Evolutionary conservation across 164 flowering plant species (phyloP).

Genomic region (Warburgia ugandensis): DNA sequence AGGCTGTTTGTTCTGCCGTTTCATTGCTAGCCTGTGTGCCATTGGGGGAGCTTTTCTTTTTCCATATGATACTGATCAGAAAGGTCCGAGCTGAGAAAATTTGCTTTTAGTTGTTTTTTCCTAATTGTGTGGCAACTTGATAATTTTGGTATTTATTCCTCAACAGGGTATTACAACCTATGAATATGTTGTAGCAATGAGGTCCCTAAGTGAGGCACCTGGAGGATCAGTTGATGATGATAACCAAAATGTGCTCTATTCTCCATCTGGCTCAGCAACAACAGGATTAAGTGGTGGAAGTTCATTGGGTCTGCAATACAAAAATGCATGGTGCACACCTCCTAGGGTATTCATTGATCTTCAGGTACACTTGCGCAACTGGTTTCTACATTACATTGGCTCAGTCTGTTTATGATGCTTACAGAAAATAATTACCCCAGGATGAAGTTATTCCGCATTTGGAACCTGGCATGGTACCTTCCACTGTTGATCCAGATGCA

Average conservation of each 20-base stretch:
- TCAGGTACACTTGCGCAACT: constrained; percentile 46
- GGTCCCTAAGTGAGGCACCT: constrained; percentile 83
- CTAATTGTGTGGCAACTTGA: too few species aligned
- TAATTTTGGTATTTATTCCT: background rate
- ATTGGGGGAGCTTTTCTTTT: constrained; percentile 90
- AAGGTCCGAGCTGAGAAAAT: constrained; percentile 47
- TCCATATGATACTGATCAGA: constrained; percentile 85
- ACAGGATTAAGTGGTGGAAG: constrained; percentile 94
- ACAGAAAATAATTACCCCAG: too few species aligned
- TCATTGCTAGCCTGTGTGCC: constrained; percentile 87
- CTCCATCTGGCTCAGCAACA: constrained; percentile 87
- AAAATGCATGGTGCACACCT: constrained; percentile 95
- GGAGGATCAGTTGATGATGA: constrained; percentile 67
- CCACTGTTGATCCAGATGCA: constrained; percentile 94
- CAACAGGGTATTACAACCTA: constrained; percentile 90
- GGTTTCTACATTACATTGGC: background rate
- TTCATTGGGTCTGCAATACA: constrained; percentile 80
- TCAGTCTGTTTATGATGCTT: too few species aligned
- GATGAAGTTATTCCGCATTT: constrained; percentile 95
- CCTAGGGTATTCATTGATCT: constrained; percentile 91
- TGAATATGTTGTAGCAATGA: constrained; percentile 95
- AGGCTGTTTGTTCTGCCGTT: constrained; percentile 82
- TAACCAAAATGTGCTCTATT: constrained; percentile 44
- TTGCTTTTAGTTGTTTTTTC: too few species aligned
- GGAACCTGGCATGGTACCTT: constrained; percentile 91